Base-by-base conservation (phyloP, 2,329 filamentous ascomycete genomes). In the Diaporthe helianthi region DNA sequence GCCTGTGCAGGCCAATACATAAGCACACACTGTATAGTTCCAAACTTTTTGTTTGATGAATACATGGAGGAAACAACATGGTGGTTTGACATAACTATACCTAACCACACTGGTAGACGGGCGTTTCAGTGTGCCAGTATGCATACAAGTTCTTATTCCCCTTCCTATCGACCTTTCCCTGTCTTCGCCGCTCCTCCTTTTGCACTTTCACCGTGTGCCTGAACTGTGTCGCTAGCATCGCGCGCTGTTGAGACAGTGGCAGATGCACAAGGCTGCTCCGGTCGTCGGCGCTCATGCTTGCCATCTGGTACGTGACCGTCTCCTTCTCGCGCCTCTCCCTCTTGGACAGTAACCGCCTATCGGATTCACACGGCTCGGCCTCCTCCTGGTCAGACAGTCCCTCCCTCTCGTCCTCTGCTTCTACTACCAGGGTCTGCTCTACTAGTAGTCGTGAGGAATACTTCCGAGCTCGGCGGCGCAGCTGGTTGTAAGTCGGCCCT, bases 141-240 rank as follows among this genome's bases (percentile, higher is more conserved):
- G 76, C 76, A 67, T 78, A 77, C 71, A 78, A 31, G 58, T 78
- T 79, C 73, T 78, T 79, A 65, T 79, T 79, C 41, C 76, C 77
- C 72, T 78, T 78, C 8, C 75, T 73, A 44, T 79, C 76, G 15
- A 78, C 72, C 29, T 70, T 76, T 19, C 69, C 47, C 69, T 72
- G 74, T 67, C 71, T 71, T 22, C 76, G 71, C 12, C 71, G 72
- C 73, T 78, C 76, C 24, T 74, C 73, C 33, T 75, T 76, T 49
- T 76, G 74, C 61, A 72, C 74, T 71, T 75, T 76, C 7, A 76
- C 73, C 47, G 71, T 53, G 65, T 78, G 75, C 71, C 72, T 74
- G 55, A 75, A 71, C 41, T 76, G 76, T 41, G 73, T 74, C 33
- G 72, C 68, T 33, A 79, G 64, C 2, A 78, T 47, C 3, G 76